phyloP scores from a whole-genome alignment of 116 monocot species.

The Cymodocea nodosa region DNA sequence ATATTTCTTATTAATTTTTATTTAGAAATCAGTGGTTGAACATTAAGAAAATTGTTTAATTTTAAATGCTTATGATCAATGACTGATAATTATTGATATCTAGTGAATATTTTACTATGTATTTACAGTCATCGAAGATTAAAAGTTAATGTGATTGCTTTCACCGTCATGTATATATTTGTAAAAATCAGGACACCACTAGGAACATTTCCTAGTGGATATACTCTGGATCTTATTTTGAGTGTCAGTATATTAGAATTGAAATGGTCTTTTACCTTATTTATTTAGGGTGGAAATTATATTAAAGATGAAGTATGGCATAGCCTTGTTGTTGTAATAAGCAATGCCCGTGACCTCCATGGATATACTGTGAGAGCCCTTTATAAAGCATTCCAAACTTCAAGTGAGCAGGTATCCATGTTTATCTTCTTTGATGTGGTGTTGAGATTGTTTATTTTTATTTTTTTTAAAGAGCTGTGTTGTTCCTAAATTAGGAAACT shows the following conservation, averaged over 20 bases:
- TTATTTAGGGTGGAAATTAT: conserved; percentile 64
- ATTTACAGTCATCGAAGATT: no score
- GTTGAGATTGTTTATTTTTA: background rate
- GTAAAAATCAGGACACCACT: no score
- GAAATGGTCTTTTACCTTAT: background rate
- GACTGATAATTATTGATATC: no score
- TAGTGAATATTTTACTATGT: no score
- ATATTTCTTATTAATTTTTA: no score
- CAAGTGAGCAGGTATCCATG: conserved; percentile 59
- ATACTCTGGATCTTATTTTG: no score
- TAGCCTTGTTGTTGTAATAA: conserved; percentile 87
- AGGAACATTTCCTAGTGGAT: no score
- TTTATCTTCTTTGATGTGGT: background rate
- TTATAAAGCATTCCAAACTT: conserved; percentile 66
- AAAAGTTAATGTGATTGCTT: no score
- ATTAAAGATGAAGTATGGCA: conserved; percentile 97
- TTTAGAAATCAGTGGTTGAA: no score
- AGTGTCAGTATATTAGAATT: background rate
- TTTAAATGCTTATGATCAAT: no score
- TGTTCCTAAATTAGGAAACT: conserved; percentile 37
- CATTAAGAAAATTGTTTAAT: no score
- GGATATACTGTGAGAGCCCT: conserved; percentile 92
- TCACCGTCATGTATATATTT: no score
- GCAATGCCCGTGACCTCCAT: conserved; percentile 94
- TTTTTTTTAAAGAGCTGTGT: conserved; percentile 2